Conservation (phyloP, 2,329 filamentous ascomycete genomes). For the Penicillium sp. region DNA sequence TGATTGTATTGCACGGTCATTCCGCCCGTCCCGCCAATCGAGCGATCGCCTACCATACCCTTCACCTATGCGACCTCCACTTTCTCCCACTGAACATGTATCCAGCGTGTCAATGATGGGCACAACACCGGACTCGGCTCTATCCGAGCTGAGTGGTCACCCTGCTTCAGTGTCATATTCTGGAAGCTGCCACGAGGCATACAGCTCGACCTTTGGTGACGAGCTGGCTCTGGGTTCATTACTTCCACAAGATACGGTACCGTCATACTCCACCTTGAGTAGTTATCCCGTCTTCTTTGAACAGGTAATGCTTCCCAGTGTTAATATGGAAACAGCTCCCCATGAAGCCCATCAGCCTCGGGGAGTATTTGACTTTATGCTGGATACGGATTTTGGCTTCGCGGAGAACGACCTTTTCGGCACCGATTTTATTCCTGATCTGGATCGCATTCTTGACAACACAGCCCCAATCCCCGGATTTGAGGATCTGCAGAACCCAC, state of each 20-base stretch:
- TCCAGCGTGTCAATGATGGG: neutral
- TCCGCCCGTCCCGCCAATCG: neutral
- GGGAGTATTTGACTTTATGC: constrained; percentile 17
- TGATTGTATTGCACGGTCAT: constrained; percentile 4
- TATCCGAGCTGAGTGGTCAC: constrained; percentile 7
- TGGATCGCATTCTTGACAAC: constrained; percentile 12
- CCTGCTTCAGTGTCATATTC: constrained; percentile 2
- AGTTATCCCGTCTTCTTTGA: constrained; percentile 18
- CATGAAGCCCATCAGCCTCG: constrained; percentile 14
- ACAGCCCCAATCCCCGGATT: neutral
- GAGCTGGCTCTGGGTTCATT: neutral
- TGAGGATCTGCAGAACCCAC: constrained; percentile 1
- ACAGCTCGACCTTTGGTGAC: neutral
- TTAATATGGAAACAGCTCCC: neutral
- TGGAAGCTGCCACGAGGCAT: constrained; percentile 1
- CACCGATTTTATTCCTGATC: constrained; percentile 15
- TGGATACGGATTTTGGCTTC: constrained; percentile 11
- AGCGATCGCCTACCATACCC: constrained; percentile 2
- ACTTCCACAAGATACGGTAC: neutral
- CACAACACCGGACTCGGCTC: constrained; percentile 9
- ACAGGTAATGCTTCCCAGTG: constrained; percentile 16
- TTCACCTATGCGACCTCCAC: neutral
- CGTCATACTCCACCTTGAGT: constrained; percentile 4
- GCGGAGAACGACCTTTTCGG: constrained; percentile 14
- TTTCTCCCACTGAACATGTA: neutral